These are phyloP conservation scores for Silene latifolia DNA, from an alignment of 148 eudicot genomes.

Conservation along the genomic window DNA sequence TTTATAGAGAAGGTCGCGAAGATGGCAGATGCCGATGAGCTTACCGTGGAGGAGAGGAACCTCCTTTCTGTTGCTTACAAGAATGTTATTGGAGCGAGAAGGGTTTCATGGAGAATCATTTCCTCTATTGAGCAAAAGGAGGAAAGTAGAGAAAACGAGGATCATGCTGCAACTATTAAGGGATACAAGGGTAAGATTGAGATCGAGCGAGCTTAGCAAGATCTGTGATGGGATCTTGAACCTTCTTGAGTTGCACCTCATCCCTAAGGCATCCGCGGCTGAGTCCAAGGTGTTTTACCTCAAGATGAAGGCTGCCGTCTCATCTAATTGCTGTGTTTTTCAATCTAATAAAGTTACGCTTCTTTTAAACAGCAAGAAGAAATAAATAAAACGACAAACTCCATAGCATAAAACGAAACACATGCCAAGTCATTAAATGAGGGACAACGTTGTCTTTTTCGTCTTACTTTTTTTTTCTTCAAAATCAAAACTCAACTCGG, in stretches of 20 bases:
- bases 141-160: conserved; percentile 73
- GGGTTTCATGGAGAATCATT: conserved; percentile 86
- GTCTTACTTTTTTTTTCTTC: too few species aligned
- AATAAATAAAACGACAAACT: too few species aligned
- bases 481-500: too few species aligned
- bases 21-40: conserved; percentile 49
- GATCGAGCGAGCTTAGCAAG: conserved; percentile 63
- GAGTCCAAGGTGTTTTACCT: conserved; percentile 83
- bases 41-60: conserved; percentile 80
- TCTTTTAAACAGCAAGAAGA: too few species aligned
- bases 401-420: too few species aligned
- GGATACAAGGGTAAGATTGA: conserved; percentile 69
- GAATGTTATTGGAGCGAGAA: conserved; percentile 77
- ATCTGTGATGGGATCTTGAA: conserved; percentile 72
- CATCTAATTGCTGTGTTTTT: too few species aligned
- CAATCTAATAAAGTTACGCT: too few species aligned
- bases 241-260: conserved; percentile 56
- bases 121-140: conserved; percentile 86
- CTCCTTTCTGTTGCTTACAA: conserved; percentile 77
- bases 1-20: conserved; percentile 77
- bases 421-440: too few species aligned
- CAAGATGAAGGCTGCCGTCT: conserved; percentile 94
- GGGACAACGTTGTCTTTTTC: too few species aligned
- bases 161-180: conserved; percentile 64
- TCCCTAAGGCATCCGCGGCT: conserved; percentile 59